Evolutionary conservation across 345 rosid species (phyloP).

Genomic region (Fremontodendron californicum): DNA sequence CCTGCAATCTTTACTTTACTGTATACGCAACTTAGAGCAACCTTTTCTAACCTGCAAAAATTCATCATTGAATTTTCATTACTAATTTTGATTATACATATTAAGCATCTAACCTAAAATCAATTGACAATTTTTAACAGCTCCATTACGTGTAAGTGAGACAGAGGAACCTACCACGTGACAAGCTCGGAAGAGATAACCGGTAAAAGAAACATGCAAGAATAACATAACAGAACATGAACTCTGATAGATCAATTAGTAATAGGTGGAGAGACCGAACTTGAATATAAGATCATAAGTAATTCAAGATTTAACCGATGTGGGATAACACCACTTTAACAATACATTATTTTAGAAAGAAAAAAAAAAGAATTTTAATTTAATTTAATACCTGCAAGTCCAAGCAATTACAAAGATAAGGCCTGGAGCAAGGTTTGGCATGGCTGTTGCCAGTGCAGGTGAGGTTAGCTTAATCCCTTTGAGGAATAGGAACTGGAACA

Average conservation of each 20-base stretch:
- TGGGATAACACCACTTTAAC: not conserved
- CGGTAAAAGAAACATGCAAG: too few relatives aligned
- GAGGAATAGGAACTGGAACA: constrained; percentile 68
- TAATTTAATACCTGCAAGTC: constrained; percentile 46
- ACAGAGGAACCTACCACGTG: too few relatives aligned
- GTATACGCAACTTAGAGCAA: constrained; percentile 54
- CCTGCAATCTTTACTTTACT: constrained; percentile 79
- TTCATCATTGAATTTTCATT: not conserved
- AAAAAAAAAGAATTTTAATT: too few relatives aligned
- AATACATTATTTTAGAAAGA: not conserved
- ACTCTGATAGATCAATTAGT: too few relatives aligned
- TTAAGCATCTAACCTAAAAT: too few relatives aligned
- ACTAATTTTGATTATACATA: not conserved
- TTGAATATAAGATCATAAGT: too few relatives aligned
- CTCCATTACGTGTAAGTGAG: too few relatives aligned
- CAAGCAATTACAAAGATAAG: constrained; percentile 85
- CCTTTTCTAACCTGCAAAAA: constrained; percentile 68
- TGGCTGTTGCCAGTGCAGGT: constrained; percentile 89
- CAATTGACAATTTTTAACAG: too few relatives aligned
- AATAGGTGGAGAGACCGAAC: too few relatives aligned
- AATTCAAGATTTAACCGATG: too few relatives aligned
- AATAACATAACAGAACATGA: too few relatives aligned
- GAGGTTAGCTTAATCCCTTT: constrained; percentile 79
- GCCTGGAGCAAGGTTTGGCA: constrained; percentile 94
- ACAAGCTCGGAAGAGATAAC: too few relatives aligned